Conservation (phyloP, 1,139 yeast genomes). For the Saccharomyces hybrid region DNA sequence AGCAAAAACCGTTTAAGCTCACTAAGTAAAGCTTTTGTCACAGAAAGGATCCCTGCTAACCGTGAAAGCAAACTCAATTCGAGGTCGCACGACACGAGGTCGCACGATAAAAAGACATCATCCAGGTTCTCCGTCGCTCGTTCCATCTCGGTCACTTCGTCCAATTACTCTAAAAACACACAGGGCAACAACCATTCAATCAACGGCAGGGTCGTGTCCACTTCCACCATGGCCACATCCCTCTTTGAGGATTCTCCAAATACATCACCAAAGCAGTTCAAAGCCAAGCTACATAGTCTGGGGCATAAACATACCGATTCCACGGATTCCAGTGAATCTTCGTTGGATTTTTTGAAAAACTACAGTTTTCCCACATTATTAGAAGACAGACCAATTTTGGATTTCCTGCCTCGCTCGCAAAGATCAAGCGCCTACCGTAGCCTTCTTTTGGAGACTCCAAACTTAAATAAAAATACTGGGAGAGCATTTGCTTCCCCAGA, state of each 20-base stretch:
- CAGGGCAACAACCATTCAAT: conserved; percentile 5
- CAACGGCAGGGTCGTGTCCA: conserved; percentile 23
- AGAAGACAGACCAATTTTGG: conserved; percentile 13
- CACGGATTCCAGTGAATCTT: conserved; percentile 16
- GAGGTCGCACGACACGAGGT: neutral
- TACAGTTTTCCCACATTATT: conserved; percentile 27
- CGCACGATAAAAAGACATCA: conserved; percentile 7
- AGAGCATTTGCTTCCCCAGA: neutral
- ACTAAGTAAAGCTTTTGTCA: conserved; percentile 23
- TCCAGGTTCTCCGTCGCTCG: conserved; percentile 11
- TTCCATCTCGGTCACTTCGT: conserved; percentile 19
- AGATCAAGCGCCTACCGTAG: neutral
- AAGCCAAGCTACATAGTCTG: neutral
- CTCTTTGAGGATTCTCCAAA: conserved; percentile 20
- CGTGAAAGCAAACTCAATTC: conserved; percentile 1
- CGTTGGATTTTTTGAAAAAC: conserved; percentile 23
- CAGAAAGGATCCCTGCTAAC: conserved; percentile 15
- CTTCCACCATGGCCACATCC: conserved; percentile 30
- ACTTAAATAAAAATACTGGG: neutral
- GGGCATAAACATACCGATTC: conserved; percentile 6
- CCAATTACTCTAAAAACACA: conserved; percentile 16
- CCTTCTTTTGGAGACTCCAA: neutral
- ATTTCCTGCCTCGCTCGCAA: neutral
- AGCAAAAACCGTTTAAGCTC: too few relatives aligned
- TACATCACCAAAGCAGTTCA: conserved; percentile 6